phyloP scores from a whole-genome alignment of 345 rosid species.

The Carallia brachiata region DNA sequence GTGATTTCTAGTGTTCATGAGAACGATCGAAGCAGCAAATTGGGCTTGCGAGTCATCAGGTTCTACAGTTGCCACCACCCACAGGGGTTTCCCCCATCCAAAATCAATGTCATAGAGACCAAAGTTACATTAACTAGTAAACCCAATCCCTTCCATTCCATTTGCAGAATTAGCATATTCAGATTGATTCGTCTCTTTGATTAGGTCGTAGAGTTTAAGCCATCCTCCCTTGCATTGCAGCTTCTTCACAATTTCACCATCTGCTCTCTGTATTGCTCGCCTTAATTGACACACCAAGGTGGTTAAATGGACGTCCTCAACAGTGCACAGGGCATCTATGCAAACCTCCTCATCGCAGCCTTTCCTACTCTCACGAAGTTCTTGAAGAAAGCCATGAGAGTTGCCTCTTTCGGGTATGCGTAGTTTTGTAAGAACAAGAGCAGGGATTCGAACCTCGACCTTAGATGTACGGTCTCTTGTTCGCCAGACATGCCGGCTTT shows the following conservation, averaged over 20 bases:
- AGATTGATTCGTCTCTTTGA: neutral
- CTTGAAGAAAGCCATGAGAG: neutral
- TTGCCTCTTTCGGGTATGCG: neutral
- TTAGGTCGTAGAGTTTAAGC: no score
- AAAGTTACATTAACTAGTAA: constrained; percentile 23
- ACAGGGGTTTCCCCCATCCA: constrained; percentile 30
- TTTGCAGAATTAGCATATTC: constrained; percentile 11
- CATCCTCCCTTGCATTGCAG: constrained; percentile 1
- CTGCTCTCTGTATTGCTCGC: constrained; percentile 28
- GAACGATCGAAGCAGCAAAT: no score
- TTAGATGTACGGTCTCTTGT: no score
- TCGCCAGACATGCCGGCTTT: neutral
- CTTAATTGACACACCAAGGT: constrained; percentile 17
- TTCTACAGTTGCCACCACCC: constrained; percentile 9
- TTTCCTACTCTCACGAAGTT: constrained; percentile 9
- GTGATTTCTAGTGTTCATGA: no score
- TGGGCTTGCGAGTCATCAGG: no score
- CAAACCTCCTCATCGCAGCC: constrained; percentile 33
- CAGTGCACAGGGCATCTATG: constrained; percentile 34
- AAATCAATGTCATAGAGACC: constrained; percentile 27
- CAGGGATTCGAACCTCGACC: constrained; percentile 32
- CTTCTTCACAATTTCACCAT: no score
- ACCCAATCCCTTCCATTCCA: constrained; percentile 13
- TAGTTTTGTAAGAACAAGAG: constrained; percentile 22
- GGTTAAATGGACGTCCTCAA: no score